Evolutionary conservation across 2,329 filamentous ascomycete genomes (phyloP).

Genomic region (Pseudogymnoascus sp.): DNA sequence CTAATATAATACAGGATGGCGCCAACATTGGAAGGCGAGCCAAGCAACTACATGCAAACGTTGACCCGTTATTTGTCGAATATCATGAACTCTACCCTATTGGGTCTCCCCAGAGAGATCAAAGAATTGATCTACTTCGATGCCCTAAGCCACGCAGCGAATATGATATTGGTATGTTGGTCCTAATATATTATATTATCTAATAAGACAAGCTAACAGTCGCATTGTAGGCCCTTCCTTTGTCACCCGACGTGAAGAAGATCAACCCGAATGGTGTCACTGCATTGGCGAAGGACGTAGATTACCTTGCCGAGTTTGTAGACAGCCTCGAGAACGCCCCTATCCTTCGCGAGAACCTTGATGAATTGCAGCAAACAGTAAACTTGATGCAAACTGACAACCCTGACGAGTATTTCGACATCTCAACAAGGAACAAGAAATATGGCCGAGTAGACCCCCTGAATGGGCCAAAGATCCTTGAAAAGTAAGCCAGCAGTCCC

Average conservation of each 20-base stretch:
- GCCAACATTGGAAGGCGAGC: conserved; percentile 55
- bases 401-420: conserved; percentile 94
- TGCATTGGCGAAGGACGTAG: conserved; percentile 73
- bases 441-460: conserved; percentile 88
- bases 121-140: conserved; percentile 98
- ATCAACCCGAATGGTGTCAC: conserved; percentile 83
- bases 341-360: conserved; percentile 81
- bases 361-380: conserved; percentile 89
- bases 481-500: conserved; percentile 56
- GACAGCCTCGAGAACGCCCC: conserved; percentile 72
- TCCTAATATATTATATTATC: neutral
- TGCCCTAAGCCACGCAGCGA: conserved; percentile 81
- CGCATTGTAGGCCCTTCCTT: conserved; percentile 22
- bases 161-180: conserved; percentile 61
- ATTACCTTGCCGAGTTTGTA: conserved; percentile 79
- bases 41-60: conserved; percentile 92
- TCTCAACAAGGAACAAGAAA: conserved; percentile 80
- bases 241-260: conserved; percentile 68
- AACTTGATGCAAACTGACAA: conserved; percentile 80
- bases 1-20: conserved; percentile 38
- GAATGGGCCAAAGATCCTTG: conserved; percentile 80
- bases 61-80: conserved; percentile 87
- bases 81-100: conserved; percentile 90
- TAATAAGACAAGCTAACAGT: neutral
- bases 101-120: conserved; percentile 89